Evolutionary conservation across 73 alveolate species (phyloP), one percentile per base, ranked within the genome.

Genomic region (Paramecium primaurelia): DNA sequence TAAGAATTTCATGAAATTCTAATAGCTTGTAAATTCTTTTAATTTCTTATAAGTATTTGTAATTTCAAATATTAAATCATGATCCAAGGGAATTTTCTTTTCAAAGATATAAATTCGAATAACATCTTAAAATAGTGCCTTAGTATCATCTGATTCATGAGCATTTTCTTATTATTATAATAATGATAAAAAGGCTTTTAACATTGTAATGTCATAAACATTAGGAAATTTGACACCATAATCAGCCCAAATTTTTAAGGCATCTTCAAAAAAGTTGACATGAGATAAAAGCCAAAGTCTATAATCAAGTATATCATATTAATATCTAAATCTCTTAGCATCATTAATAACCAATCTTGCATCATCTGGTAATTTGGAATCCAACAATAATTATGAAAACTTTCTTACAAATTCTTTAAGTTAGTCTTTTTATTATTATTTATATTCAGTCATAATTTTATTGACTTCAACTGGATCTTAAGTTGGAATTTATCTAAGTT

Each of bases 311-410:
- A 45, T 64, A 8, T 80, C 34, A 80, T 40, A 80, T 42, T 42
- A 26, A 80, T 80, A 80, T 80, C 91, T 80, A n/a, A 44, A 38
- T 40, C 71, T 45, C n/a, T 49, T 80, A 18, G 91, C 71, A 47
- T 80, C 91, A 80, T 80, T 80, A 7, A 80, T 80, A 45, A 80
- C 58, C 8, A 80, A 47, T 80, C 73, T 80, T n/a, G 77, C 71
- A 26, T 80, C 91, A 10, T 80, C 91, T 7, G 34, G 34, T 18
- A 80, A 26, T 20, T 45, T 44, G 22, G 44, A 8, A 9, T 40
- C 91, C 73, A 80, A 80, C 9, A 80, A 73, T 37, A 32, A 30
- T 32, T 11, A 20, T 2, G 58, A 59, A 25, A 80, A 32, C 28
- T 36, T 47, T 80, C 91, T 80, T 22, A 80, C 91, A 28, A 80